Evolutionary conservation across 352 stramenopile species (phyloP).

Genomic region (Globisporangium barbulae): DNA sequence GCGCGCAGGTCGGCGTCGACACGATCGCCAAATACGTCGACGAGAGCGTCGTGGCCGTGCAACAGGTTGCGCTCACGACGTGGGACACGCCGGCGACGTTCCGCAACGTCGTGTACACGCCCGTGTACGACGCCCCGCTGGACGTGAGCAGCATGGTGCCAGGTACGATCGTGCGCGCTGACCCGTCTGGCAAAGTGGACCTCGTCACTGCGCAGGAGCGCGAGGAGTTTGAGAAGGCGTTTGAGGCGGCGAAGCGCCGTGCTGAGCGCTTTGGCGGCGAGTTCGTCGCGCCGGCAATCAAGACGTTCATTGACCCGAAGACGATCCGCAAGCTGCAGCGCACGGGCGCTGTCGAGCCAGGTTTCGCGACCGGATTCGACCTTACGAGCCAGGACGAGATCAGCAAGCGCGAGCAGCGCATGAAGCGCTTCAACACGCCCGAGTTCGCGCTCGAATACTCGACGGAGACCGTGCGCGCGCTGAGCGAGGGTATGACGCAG

Average conservation of each 20-base stretch:
- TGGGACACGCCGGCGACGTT: conserved; percentile 58
- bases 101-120: conserved; percentile 39
- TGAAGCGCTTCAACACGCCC: conserved; percentile 78
- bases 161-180: conserved; percentile 51
- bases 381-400: conserved; percentile 59
- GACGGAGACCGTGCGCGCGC: conserved; percentile 50
- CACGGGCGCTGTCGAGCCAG: conserved; percentile 50
- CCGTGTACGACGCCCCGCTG: conserved; percentile 31
- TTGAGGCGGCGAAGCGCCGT: conserved; percentile 38
- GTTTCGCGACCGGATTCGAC: conserved; percentile 74
- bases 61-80: conserved; percentile 56
- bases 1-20: conserved; percentile 47
- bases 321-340: conserved; percentile 74
- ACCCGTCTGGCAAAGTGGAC: conserved; percentile 53
- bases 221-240: conserved; percentile 45
- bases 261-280: conserved; percentile 61
- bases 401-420: conserved; percentile 65
- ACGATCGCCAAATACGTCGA: conserved; percentile 52
- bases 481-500: conserved; percentile 65
- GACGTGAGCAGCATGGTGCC: conserved; percentile 40
- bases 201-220: conserved; percentile 56
- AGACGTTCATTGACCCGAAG: conserved; percentile 79
- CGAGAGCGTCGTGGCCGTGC: conserved; percentile 29
- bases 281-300: conserved; percentile 59
- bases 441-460: conserved; percentile 71